Conservation (phyloP, 2,329 filamentous ascomycete genomes). For the Coniochaeta sp. region DNA sequence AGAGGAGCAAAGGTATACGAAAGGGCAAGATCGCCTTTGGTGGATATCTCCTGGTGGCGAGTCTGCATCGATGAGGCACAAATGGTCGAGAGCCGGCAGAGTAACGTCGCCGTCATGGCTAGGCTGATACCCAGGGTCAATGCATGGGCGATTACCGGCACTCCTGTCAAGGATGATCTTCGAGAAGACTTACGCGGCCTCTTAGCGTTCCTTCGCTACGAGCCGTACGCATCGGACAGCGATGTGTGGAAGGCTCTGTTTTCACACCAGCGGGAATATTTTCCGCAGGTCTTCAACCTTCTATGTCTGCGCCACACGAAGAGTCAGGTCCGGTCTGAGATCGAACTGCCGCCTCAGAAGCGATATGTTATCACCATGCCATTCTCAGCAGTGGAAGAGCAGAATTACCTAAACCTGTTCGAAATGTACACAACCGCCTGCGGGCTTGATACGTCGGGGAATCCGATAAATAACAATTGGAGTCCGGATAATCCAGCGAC, state of each 20-base stretch:
- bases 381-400: conserved; percentile 84
- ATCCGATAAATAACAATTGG: conserved; percentile 56
- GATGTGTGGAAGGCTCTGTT: conserved; percentile 64
- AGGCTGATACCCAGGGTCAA: conserved; percentile 74
- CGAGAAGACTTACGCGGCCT: conserved; percentile 67
- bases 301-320: conserved; percentile 85
- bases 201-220: conserved; percentile 70
- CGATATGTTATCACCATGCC: conserved; percentile 83
- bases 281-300: conserved; percentile 60
- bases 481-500: conserved; percentile 47
- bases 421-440: conserved; percentile 66
- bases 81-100: conserved; percentile 87
- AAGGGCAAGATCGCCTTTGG: conserved; percentile 65
- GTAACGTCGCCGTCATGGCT: conserved; percentile 73
- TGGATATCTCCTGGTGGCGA: conserved; percentile 82
- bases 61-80: conserved; percentile 75
- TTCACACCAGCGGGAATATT: conserved; percentile 51
- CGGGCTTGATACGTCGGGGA: conserved; percentile 57
- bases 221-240: conserved; percentile 62
- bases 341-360: conserved; percentile 74
- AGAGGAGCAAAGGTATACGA: conserved; percentile 61
- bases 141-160: conserved; percentile 89
- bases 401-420: conserved; percentile 75
- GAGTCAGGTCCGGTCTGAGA: conserved; percentile 67
- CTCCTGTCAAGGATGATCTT: conserved; percentile 66